Conservation (phyloP, 352 stramenopile species). For the Globisporangium iwayamae region DNA sequence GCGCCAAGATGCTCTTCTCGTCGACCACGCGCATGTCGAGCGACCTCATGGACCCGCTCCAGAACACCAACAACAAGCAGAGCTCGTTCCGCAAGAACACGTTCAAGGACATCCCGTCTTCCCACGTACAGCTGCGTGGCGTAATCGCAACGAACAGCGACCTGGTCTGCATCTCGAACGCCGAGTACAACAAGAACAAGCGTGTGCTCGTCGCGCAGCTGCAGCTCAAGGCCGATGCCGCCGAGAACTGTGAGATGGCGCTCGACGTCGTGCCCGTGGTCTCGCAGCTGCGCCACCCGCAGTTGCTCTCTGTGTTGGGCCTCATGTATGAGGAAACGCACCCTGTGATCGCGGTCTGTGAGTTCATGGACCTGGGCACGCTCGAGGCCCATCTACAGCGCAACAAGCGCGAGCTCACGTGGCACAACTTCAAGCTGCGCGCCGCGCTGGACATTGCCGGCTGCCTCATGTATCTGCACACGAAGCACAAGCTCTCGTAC, state of each 20-base stretch:
- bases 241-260: slow-evolving; percentile 49
- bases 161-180: slow-evolving; percentile 42
- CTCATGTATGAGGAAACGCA: slow-evolving; percentile 61
- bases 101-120: slow-evolving; percentile 49
- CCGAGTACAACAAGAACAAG: slow-evolving; percentile 34
- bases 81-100: slow-evolving; percentile 42
- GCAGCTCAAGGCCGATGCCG: slow-evolving; percentile 46
- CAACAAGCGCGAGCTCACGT: slow-evolving; percentile 42
- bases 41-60: slow-evolving; percentile 28
- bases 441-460: slow-evolving; percentile 58
- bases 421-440: slow-evolving; percentile 78
- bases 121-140: slow-evolving; percentile 35
- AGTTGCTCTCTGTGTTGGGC: slow-evolving; percentile 55
- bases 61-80: slow-evolving; percentile 8
- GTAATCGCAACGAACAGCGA: slow-evolving; percentile 44
- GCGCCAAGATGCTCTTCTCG: slow-evolving; percentile 26
- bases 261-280: slow-evolving; percentile 54
- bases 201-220: slow-evolving; percentile 60
- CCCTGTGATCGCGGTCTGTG: slow-evolving; percentile 59
- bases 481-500: slow-evolving; percentile 66
- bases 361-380: slow-evolving; percentile 69
- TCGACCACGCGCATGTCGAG: slow-evolving; percentile 23
- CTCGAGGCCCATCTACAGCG: slow-evolving; percentile 53
- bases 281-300: slow-evolving; percentile 65
- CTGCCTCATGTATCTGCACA: slow-evolving; percentile 77